Conservation (phyloP, 768 basidiomycete species). For the Pholiota conissans region DNA sequence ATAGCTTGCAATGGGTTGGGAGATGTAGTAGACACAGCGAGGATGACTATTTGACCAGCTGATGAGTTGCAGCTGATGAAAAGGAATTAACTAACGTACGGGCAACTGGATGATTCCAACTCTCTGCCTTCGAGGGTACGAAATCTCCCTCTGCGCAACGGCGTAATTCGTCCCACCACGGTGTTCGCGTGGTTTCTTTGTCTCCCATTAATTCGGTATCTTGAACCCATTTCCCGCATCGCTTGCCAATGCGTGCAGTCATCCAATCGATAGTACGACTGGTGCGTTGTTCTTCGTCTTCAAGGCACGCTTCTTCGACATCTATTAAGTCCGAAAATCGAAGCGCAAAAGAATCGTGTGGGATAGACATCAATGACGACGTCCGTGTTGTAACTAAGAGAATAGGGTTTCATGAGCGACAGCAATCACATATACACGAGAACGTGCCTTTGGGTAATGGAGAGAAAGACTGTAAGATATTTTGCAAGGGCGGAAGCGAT, state of each 20-base stretch:
- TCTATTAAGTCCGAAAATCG: constrained; percentile 77
- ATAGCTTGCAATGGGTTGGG: constrained; percentile 82
- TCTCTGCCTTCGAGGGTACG: constrained; percentile 68
- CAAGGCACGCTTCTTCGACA: constrained; percentile 71
- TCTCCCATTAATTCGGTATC: constrained; percentile 50
- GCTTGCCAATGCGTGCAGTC: constrained; percentile 62
- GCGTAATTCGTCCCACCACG: constrained; percentile 88
- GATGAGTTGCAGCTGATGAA: constrained; percentile 6
- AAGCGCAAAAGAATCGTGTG: constrained; percentile 71
- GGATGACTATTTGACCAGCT: constrained; percentile 54
- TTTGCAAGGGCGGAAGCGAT: constrained; percentile 66
- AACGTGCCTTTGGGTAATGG: constrained; percentile 75
- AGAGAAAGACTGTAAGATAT: constrained; percentile 82
- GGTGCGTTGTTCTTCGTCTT: constrained; percentile 79
- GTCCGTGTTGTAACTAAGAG: constrained; percentile 75
- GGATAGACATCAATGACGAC: constrained; percentile 65
- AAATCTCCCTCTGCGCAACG: constrained; percentile 78
- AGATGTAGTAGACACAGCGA: constrained; percentile 80
- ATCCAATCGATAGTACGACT: constrained; percentile 87
- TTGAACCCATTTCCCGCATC: constrained; percentile 70
- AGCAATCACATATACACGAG: neutral
- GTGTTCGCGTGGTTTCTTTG: constrained; percentile 53
- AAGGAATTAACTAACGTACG: constrained; percentile 46
- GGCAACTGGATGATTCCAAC: constrained; percentile 87
- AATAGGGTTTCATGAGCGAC: constrained; percentile 1